Evolutionary conservation across 2,329 filamentous ascomycete genomes (phyloP).

Genomic region (Colletotrichum sp.): DNA sequence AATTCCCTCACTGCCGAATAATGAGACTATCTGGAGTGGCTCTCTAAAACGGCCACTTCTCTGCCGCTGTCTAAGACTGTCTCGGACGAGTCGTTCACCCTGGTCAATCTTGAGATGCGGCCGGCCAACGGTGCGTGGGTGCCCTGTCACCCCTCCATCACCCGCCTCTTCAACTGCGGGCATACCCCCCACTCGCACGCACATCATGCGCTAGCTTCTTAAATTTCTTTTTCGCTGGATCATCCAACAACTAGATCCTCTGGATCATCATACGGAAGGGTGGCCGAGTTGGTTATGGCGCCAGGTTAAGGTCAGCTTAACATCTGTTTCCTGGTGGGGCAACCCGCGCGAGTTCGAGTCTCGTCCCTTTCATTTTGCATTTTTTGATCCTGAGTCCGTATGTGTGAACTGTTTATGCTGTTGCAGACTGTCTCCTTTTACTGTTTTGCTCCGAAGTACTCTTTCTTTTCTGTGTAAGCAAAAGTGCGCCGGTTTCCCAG

Average conservation of each 20-base stretch:
- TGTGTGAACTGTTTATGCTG: neutral
- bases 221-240: accelerated
- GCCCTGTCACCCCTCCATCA: neutral
- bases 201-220: neutral
- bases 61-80: neutral
- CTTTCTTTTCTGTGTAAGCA: neutral
- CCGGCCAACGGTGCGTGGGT: neutral
- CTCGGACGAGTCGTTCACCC: neutral
- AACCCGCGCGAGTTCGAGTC: constrained; percentile 24
- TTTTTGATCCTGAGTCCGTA: neutral
- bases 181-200: neutral
- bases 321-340: constrained; percentile 23
- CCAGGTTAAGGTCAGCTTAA: constrained; percentile 23
- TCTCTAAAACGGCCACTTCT: neutral
- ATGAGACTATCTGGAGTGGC: neutral
- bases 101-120: neutral
- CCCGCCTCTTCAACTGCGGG: neutral
- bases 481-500: neutral
- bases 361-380: constrained; percentile 19
- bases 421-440: neutral
- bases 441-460: neutral
- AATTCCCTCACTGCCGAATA: neutral
- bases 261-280: neutral
- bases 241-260: neutral
- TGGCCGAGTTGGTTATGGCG: constrained; percentile 24